phyloP scores from a whole-genome alignment of 306 rosid species.

The Lathyrus oleraceus region DNA sequence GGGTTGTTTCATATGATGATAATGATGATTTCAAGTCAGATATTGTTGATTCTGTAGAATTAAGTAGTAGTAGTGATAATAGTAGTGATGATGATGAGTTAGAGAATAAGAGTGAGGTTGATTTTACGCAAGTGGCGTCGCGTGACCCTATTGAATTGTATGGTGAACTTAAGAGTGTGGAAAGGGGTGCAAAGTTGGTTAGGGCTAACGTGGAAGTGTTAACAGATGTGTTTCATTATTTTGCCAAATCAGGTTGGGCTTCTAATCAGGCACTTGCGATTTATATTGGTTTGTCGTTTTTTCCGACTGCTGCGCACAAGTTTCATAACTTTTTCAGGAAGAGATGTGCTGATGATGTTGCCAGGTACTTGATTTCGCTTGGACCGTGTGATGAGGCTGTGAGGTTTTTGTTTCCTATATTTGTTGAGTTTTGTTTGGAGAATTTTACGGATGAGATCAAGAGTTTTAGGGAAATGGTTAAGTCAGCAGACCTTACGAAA shows the following conservation, averaged over 20 bases:
- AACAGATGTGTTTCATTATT: constrained; percentile 41
- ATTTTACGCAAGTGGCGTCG: constrained; percentile 42
- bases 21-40: constrained; percentile 26
- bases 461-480: constrained; percentile 62
- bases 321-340: constrained; percentile 53
- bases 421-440: constrained; percentile 81
- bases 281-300: constrained; percentile 86
- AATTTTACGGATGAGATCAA: constrained; percentile 74
- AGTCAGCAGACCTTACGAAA: constrained; percentile 77
- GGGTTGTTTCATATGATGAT: constrained; percentile 36
- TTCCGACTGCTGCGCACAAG: constrained; percentile 73
- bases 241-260: constrained; percentile 79
- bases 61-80: neutral
- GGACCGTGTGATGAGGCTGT: constrained; percentile 69
- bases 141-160: constrained; percentile 65
- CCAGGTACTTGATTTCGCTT: constrained; percentile 56
- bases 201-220: constrained; percentile 50
- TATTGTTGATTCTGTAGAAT: constrained; percentile 38
- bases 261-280: constrained; percentile 87
- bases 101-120: constrained; percentile 26
- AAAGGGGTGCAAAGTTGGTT: constrained; percentile 40
- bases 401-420: constrained; percentile 80
- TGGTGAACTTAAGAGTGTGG: constrained; percentile 42
- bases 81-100: constrained; percentile 16
- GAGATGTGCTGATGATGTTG: constrained; percentile 59